Evolutionary conservation across 768 basidiomycete genomes (phyloP).

Genomic region (Lactarius trivialis): DNA sequence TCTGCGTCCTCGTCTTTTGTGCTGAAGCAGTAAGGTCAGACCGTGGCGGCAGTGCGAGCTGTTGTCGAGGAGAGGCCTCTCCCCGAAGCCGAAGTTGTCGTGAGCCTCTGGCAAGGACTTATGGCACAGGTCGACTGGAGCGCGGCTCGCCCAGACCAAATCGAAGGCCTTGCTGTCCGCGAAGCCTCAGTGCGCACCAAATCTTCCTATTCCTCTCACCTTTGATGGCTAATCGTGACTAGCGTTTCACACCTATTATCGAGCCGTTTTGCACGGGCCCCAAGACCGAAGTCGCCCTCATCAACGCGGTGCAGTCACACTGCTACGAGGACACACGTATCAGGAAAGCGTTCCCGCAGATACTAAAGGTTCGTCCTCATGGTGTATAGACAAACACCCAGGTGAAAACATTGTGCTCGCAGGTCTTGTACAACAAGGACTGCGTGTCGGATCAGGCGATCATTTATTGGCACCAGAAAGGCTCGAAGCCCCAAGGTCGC

Average conservation of each 20-base stretch:
- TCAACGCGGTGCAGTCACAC: constrained; percentile 92
- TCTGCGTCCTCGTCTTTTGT: neutral
- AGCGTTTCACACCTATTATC: constrained; percentile 82
- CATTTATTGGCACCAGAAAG: constrained; percentile 97
- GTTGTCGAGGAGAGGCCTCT: constrained; percentile 76
- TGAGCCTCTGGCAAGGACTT: constrained; percentile 89
- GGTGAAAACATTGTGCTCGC: neutral
- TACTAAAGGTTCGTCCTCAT: constrained; percentile 62
- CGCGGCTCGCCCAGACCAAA: constrained; percentile 76
- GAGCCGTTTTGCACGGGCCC: constrained; percentile 86
- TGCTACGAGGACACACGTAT: constrained; percentile 95
- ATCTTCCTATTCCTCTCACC: neutral
- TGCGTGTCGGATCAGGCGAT: constrained; percentile 94
- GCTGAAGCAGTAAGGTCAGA: constrained; percentile 38
- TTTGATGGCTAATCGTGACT: neutral
- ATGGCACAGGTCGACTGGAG: constrained; percentile 86
- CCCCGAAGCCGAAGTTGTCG: constrained; percentile 76
- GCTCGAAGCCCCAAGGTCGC: constrained; percentile 89
- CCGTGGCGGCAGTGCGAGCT: constrained; percentile 64
- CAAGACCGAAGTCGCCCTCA: constrained; percentile 88
- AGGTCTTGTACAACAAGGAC: constrained; percentile 95
- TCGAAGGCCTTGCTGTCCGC: constrained; percentile 80
- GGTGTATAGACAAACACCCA: neutral
- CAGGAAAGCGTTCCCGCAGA: constrained; percentile 91
- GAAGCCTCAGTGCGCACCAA: constrained; percentile 64